phyloP scores from a whole-genome alignment of 2,329 filamentous ascomycete genomes.

The Teratosphaeria nubilosa region DNA sequence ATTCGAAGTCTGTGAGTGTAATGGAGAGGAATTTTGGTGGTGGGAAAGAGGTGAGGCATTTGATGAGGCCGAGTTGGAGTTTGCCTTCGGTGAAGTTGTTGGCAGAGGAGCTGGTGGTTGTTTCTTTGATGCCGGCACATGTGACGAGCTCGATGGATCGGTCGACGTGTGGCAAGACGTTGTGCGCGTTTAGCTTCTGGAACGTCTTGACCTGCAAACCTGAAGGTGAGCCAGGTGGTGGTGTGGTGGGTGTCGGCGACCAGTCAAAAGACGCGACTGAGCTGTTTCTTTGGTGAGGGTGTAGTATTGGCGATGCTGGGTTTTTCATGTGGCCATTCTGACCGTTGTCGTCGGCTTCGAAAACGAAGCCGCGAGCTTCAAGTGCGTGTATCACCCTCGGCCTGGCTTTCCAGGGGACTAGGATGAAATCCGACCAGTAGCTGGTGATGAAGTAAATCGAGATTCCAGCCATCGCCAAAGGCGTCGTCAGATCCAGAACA shows the following conservation, averaged over 20 bases:
- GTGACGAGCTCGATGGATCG: conserved; percentile 62
- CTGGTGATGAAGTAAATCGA: conserved; percentile 98
- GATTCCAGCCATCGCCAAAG: conserved; percentile 81
- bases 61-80: conserved; percentile 38
- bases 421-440: conserved; percentile 94
- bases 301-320: conserved; percentile 45
- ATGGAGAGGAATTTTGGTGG: conserved; percentile 61
- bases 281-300: conserved; percentile 40
- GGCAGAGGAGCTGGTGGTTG: conserved; percentile 17
- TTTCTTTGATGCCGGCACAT: conserved; percentile 58
- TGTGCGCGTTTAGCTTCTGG: conserved; percentile 64
- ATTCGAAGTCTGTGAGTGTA: conserved; percentile 62
- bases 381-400: conserved; percentile 67
- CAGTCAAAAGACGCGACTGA: conserved; percentile 37
- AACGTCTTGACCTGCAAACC: conserved; percentile 82
- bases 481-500: conserved; percentile 83
- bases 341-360: conserved; percentile 48
- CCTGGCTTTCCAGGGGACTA: conserved; percentile 69
- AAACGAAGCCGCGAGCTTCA: conserved; percentile 70
- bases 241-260: conserved; percentile 50
- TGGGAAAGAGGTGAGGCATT: conserved; percentile 38
- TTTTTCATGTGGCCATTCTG: conserved; percentile 38
- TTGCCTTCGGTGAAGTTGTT: conserved; percentile 30
- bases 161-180: conserved; percentile 64
- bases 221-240: conserved; percentile 61